Conservation (phyloP, 257 asterid genomes). For the Solanum ossicruentum region DNA sequence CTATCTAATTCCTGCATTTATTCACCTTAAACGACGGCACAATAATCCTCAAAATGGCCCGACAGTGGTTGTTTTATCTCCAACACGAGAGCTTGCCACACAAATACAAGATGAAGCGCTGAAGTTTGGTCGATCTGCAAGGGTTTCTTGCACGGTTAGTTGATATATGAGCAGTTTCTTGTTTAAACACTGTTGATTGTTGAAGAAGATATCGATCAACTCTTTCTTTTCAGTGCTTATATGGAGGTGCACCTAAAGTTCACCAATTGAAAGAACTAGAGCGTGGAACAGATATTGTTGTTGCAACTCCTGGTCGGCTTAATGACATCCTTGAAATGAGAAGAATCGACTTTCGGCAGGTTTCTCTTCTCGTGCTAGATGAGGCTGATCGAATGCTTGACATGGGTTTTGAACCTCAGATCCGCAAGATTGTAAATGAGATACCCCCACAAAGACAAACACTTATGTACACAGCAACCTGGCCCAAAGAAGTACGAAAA, state of each 20-base stretch:
- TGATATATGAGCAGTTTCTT: not conserved
- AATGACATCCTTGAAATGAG: slow-evolving; percentile 96
- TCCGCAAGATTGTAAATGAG: slow-evolving; percentile 86
- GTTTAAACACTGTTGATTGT: not conserved
- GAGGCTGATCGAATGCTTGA: slow-evolving; percentile 99
- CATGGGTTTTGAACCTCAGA: slow-evolving; percentile 99
- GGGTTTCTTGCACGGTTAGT: slow-evolving; percentile 86
- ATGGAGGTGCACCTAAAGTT: slow-evolving; percentile 96
- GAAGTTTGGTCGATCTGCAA: slow-evolving; percentile 89
- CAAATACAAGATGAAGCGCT: slow-evolving; percentile 96
- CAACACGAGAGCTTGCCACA: slow-evolving; percentile 97
- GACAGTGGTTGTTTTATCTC: slow-evolving; percentile 79
- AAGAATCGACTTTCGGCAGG: slow-evolving; percentile 80
- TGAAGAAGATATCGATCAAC: slow-evolving; percentile 1
- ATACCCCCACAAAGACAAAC: slow-evolving; percentile 97
- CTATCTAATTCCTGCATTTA: slow-evolving; percentile 82
- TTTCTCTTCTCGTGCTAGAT: slow-evolving; percentile 91
- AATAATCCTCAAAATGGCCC: slow-evolving; percentile 88
- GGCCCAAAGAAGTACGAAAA: slow-evolving; percentile 95
- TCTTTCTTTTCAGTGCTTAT: slow-evolving; percentile 60
- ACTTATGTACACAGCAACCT: slow-evolving; percentile 96
- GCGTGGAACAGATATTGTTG: slow-evolving; percentile 85
- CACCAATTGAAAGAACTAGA: slow-evolving; percentile 84
- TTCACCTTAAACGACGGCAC: slow-evolving; percentile 55
- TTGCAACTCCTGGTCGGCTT: slow-evolving; percentile 98